A percentile compares a stretch with the other conserved stretches of the same genome.
Conservation (phyloP, 345 rosid species). For the Melaleuca alternifolia region DNA sequence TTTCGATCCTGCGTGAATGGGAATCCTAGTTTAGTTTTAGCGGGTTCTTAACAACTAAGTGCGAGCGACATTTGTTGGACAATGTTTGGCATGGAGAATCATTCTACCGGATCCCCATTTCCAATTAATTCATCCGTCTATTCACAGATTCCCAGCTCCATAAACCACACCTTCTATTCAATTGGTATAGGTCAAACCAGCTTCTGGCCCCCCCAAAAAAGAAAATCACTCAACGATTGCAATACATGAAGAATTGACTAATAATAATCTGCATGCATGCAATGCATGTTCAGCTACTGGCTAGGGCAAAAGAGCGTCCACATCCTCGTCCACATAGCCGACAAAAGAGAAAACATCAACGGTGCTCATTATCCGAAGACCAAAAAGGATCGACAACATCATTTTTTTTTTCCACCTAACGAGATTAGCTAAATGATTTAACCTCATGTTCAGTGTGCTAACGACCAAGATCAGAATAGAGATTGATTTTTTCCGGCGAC, state of each 20-base stretch:
- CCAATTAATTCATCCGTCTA: not conserved
- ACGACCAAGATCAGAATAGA: not conserved
- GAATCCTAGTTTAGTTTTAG: not conserved
- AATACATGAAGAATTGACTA: not conserved
- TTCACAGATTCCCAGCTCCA: not conserved
- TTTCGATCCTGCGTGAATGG: not conserved
- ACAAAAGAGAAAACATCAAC: not conserved
- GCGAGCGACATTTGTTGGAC: not conserved
- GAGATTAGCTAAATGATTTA: not conserved
- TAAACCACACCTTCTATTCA: not conserved
- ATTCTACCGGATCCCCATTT: fast-evolving
- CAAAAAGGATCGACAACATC: not conserved
- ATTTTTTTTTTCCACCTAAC: not conserved
- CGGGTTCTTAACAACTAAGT: not conserved
- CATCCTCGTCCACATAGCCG: too few species aligned
- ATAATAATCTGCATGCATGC: not conserved
- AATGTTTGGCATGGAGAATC: not conserved
- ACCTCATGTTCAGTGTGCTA: not conserved
- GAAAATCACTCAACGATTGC: not conserved
- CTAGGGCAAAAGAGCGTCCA: not conserved
- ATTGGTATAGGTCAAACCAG: not conserved
- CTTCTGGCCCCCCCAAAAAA: not conserved
- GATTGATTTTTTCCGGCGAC: not conserved
- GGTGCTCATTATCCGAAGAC: not conserved
- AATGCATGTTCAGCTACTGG: not conserved